Conservation (phyloP, 495 filamentous ascomycete genomes). For the Bathelium albidoporum region DNA sequence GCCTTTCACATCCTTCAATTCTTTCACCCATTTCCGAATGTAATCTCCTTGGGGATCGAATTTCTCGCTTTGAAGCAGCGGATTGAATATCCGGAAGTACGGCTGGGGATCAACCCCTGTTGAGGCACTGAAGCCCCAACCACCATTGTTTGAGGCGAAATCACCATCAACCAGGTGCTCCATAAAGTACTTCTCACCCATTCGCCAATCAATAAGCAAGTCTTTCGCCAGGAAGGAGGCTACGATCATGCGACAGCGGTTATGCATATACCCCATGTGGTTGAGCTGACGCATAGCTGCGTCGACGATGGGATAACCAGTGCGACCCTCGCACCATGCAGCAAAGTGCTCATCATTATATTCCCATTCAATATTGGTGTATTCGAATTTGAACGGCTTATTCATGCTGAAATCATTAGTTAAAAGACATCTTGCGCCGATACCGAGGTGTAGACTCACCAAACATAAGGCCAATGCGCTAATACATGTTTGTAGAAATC, state of each 20-base stretch:
- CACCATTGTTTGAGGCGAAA: slow-evolving; percentile 85
- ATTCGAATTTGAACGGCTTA: slow-evolving; percentile 85
- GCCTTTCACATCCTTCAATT: slow-evolving; percentile 51
- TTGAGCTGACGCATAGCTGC: slow-evolving; percentile 82
- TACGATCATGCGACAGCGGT: slow-evolving; percentile 79
- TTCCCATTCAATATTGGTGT: slow-evolving; percentile 73
- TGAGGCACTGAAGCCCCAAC: slow-evolving; percentile 75
- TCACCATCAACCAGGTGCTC: slow-evolving; percentile 81
- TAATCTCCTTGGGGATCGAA: slow-evolving; percentile 61
- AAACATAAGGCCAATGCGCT: slow-evolving; percentile 78
- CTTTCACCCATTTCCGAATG: slow-evolving; percentile 62
- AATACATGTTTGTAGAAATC: slow-evolving; percentile 91
- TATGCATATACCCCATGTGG: slow-evolving; percentile 73
- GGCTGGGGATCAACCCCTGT: slow-evolving; percentile 88
- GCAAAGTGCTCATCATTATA: slow-evolving; percentile 57
- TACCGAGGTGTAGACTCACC: slow-evolving; percentile 37
- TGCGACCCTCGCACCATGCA: slow-evolving; percentile 67
- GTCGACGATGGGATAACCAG: slow-evolving; percentile 81
- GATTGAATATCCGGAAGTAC: slow-evolving; percentile 89
- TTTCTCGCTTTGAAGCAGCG: slow-evolving; percentile 73
- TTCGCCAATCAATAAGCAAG: slow-evolving; percentile 79
- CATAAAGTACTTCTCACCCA: slow-evolving; percentile 86
- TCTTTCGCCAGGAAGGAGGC: slow-evolving; percentile 84
- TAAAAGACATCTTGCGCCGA: background rate
- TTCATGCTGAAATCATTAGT: slow-evolving; percentile 55